Base-by-base conservation (phyloP, 495 filamentous ascomycete genomes). In the Aspergillus nanangensis region DNA sequence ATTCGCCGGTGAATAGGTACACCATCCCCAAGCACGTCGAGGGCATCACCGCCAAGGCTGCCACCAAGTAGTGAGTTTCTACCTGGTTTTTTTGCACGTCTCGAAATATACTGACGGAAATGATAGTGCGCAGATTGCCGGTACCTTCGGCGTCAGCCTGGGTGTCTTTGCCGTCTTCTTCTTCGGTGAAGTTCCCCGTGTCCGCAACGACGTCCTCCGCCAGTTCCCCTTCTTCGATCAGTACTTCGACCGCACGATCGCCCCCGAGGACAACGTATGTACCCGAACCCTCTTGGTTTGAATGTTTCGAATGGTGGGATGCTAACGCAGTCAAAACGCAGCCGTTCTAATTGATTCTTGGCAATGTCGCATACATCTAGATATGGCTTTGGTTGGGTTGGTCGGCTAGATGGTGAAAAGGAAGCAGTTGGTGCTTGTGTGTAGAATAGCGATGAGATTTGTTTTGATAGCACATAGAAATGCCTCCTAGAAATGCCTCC, bases 121-220 rank as follows among this genome's bases (percentile, higher is more conserved):
- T 14, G 8, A 65, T 33, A 86, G 82, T 48, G 80, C 72, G 44
- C 51, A 62, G 24, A 75, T 79, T 18, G 71, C 72, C 14, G 77
- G 55, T 44, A 69, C 65, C 24, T 86, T 87, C 64, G 83, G 81
- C 51, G 76, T 73, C 49, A 70, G 75, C 35, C 77, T 75, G 32
- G 82, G 77, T 52, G 60, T 80, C 57, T 80, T 79, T 61, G 79
- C 76, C n/a, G 60, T 88, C 51, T 85, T 81, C 69, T 82, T 86
- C 76, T 78, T 88, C 67, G 75, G 79, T 43, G 84, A 84, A 41
- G 72, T 88, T 31, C 84, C 84, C 41, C 74, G 77, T 58, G 80
- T 88, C 33, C 66, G 77, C 58, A 76, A 67, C 49, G 84, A 88
- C 64, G 83, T 88, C 56, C 58, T 80, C 38, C 69, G 76, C 70